These are phyloP conservation scores for Solanum aculeatissimum DNA, from an alignment of 305 asterid genomes.

Conservation along the genomic window DNA sequence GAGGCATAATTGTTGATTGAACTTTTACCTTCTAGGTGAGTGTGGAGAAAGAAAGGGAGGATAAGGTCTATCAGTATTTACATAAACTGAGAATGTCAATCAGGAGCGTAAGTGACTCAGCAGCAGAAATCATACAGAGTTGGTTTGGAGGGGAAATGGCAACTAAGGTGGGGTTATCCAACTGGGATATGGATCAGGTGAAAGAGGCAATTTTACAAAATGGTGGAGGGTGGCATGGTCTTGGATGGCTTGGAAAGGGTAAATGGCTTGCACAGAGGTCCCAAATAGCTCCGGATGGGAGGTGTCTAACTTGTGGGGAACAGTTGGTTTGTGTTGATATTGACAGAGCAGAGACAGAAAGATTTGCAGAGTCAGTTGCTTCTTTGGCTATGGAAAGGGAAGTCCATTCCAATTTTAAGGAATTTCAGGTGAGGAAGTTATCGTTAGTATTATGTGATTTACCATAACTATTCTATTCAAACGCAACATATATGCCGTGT, in stretches of 20 bases:
- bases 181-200: conserved; percentile 29
- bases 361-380: conserved; percentile 65
- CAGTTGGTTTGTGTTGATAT: conserved; percentile 74
- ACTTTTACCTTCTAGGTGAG: conserved; percentile 40
- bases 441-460: background rate
- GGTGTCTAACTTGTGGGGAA: conserved; percentile 45
- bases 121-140: conserved; percentile 43
- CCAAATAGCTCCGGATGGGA: conserved; percentile 38
- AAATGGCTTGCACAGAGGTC: conserved; percentile 53
- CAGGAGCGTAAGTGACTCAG: conserved; percentile 41
- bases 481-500: background rate
- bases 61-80: conserved; percentile 71
- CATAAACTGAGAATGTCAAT: conserved; percentile 59
- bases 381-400: conserved; percentile 84
- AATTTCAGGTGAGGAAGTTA: conserved; percentile 56
- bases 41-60: conserved; percentile 35
- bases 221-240: conserved; percentile 99
- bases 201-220: conserved; percentile 43
- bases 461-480: background rate
- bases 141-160: conserved; percentile 68
- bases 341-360: conserved; percentile 58
- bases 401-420: conserved; percentile 55
- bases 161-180: conserved; percentile 25
- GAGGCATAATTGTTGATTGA: background rate
- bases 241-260: conserved; percentile 87